Evolutionary conservation across 352 stramenopile genomes (phyloP).

Genomic region (Phytophthora lateralis): DNA sequence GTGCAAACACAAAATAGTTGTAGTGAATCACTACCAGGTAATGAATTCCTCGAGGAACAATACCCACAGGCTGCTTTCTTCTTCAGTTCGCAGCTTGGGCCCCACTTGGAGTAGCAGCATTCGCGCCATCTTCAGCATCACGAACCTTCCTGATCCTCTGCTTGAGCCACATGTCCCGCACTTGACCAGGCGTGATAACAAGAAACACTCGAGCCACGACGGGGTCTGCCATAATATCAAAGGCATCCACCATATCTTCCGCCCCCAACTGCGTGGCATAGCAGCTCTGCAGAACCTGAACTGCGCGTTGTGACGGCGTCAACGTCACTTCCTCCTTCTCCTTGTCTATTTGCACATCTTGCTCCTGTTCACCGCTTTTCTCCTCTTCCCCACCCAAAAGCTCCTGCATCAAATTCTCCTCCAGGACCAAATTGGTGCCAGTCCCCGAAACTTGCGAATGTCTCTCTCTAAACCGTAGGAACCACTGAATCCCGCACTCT

Average conservation of each 20-base stretch:
- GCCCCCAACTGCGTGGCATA: conserved; percentile 14
- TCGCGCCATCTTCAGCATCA: not conserved
- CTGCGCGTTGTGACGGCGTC: conserved; percentile 24
- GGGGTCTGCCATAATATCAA: conserved; percentile 28
- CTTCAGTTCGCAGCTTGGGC: not conserved
- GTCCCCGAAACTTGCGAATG: conserved; percentile 19
- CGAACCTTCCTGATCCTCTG: conserved; percentile 15
- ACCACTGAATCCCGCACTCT: conserved; percentile 26
- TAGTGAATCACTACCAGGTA: too few relatives aligned
- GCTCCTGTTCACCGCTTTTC: not conserved
- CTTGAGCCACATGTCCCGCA: conserved; percentile 28
- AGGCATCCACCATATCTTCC: conserved; percentile 26
- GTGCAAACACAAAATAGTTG: too few relatives aligned
- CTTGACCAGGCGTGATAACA: conserved; percentile 19
- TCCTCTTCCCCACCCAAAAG: conserved; percentile 2
- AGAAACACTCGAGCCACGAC: conserved; percentile 28
- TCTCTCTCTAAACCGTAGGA: conserved; percentile 25
- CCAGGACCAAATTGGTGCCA: conserved; percentile 20
- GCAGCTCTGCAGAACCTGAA: conserved; percentile 23
- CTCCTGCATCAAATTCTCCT: not conserved
- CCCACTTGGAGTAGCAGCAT: not conserved
- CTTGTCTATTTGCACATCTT: conserved; percentile 4
- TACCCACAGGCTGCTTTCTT: not conserved
- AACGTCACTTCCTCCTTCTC: conserved; percentile 9
- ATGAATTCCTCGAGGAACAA: too few relatives aligned